Evolutionary conservation across 805 yeast species (phyloP).

Genomic region (Ogataea angusta): DNA sequence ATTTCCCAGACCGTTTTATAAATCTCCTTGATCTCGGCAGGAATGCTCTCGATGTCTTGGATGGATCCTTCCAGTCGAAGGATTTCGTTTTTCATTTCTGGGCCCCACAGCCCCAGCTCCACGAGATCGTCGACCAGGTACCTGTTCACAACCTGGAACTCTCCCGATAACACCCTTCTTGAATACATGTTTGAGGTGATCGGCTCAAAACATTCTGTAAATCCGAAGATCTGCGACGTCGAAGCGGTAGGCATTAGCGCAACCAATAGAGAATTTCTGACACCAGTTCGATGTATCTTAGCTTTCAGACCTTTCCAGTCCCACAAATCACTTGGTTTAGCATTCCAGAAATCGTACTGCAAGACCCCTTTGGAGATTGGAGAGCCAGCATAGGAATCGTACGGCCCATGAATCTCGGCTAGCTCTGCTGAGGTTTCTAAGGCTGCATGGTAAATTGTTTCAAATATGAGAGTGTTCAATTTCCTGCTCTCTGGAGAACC

Average conservation of each 20-base stretch:
- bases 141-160: conserved; percentile 87
- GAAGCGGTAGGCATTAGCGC: conserved; percentile 99
- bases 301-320: conserved; percentile 79
- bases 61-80: conserved; percentile 81
- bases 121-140: conserved; percentile 79
- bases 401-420: conserved; percentile 66
- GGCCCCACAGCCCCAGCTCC: conserved; percentile 80
- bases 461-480: conserved; percentile 83
- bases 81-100: conserved; percentile 71
- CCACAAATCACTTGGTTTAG: conserved; percentile 74
- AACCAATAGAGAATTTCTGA: conserved; percentile 82
- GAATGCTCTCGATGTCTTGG: conserved; percentile 70
- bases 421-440: conserved; percentile 83
- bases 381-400: conserved; percentile 74
- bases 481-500: conserved; percentile 76
- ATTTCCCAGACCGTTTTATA: conserved; percentile 97
- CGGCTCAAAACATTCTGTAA: conserved; percentile 95
- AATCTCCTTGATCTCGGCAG: conserved; percentile 68
- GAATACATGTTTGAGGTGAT: conserved; percentile 89
- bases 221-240: conserved; percentile 92
- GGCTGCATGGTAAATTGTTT: conserved; percentile 93
- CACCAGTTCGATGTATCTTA: conserved; percentile 58
- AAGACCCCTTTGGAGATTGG: conserved; percentile 85
- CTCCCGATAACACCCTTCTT: conserved; percentile 90
- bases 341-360: conserved; percentile 87